Base-by-base conservation (phyloP, 352 stramenopile species). In the Phytophthora foliorum region DNA sequence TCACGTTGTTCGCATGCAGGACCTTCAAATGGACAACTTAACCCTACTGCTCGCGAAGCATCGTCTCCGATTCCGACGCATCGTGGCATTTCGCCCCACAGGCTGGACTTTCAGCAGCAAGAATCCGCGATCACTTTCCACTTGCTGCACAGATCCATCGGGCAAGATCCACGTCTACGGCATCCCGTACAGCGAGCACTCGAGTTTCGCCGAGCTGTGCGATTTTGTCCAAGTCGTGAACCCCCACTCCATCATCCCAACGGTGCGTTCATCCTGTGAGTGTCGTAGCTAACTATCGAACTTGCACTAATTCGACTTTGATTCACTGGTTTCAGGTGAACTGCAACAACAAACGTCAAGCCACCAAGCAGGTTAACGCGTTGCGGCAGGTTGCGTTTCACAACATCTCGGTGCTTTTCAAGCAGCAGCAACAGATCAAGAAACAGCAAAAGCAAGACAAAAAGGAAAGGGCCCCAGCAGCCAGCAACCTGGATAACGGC, bases 111-210 rank as follows among this genome's bases (percentile, higher is more conserved):
- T 94, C 52, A 91, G 77, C 44, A 72, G 69, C 38, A 79, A 78
- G 48, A 90, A 77, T 21, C 42, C 58, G 6, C 62, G 63, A 27
- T 83, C 71, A 39, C 65, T 92, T 39, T 90, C 87, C 39, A 93
- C 74, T 49, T 97, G 72, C 74, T 96, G 79, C 46, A 92, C 67
- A 24, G 88, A 97, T 55, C 78, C 79, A 21, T 91, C 78, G 41
- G 91, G 89, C n/a, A 90, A 86, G 34, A 84, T 98, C 46, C 85
- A 75, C 31, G 89, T 99, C 49, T 97, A 98, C 71, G 93, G 92
- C 51, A 91, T 99, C 38, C 97, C 97, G 4, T 99, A 99, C 81
- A 98, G 90, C 63, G 97, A 99, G 63, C 97, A 99, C 75, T 98
- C 91, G 24, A 98, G 88, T 67, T 99, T 98, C 72, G 86, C 86